Evolutionary conservation across 2,329 filamentous ascomycete species (phyloP), one percentile per base, ranked within the genome.

Genomic region (Alternaria hordeiaustralica): DNA sequence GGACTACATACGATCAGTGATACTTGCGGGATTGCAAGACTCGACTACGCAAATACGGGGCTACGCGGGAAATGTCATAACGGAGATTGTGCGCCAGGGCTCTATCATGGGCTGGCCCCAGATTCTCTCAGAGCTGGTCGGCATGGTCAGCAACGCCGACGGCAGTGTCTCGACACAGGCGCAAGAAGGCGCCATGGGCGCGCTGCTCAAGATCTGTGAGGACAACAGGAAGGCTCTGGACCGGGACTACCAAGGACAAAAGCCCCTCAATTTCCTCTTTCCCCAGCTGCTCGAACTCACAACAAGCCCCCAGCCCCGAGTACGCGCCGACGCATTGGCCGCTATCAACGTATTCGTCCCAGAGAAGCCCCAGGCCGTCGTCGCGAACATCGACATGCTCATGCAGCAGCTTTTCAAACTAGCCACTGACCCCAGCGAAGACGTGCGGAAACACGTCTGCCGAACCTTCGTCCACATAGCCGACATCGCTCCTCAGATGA

Each of bases 191-290:
- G 94, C 93, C 71, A 97, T 98, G 92, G 89, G 92, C 53, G 94
- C 96, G 51, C 85, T 99, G 80, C 85, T 91, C 78, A 98, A 98
- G 84, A 94, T 99, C 65, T 99, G 96, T 81, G 96, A 99, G 81
- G 96, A 99, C 82, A 97, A 97, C 82, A 90, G 89, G 75, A 93
- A 92, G 77, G 86, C 93, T 63, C 84, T 99, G 58, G 93, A 97
- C 81, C 90, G 90, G 72, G 93, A 97, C 68, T 93, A 97, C 78
- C 90, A 94, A 75, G 93, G 94, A 64, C 91, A 97, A 80, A 88
- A 94, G 60, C 96, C 96, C 2, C 87, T 98, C 64, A 91, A 92
- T 78, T 91, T 94, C 73, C 89, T 99, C 49, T 90, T 98, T 54
- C 96, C 96, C 11, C 95, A 96, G 81, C 87, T 99, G 64, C 89